These are phyloP conservation scores for Primulina eburnea DNA, from an alignment of 257 asterid species.

Conservation along the genomic window DNA sequence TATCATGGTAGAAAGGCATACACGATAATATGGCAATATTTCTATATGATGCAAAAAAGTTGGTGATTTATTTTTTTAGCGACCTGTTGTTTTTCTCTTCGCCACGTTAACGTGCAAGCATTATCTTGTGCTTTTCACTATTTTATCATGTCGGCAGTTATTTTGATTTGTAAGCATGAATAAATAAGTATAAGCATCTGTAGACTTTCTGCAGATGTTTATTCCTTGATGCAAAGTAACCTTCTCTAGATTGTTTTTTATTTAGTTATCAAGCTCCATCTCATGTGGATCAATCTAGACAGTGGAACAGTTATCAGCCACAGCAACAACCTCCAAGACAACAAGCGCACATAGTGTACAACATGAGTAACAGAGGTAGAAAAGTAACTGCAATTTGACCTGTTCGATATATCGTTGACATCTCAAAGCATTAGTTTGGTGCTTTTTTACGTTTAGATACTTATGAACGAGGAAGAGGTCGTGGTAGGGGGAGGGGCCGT, in stretches of 20 bases:
- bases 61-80: neutral
- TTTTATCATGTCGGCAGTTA: too few species aligned
- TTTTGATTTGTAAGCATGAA: neutral
- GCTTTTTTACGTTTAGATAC: constrained; percentile 42
- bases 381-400: neutral
- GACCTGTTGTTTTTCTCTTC: neutral
- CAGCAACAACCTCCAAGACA: constrained; percentile 71
- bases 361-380: constrained; percentile 61
- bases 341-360: constrained; percentile 37
- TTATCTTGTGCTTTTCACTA: neutral
- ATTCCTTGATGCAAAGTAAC: constrained; percentile 2
- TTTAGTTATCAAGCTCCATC: constrained; percentile 85
- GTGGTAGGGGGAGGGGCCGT: constrained; percentile 88
- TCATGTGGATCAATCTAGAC: constrained; percentile 48
- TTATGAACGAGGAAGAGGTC: constrained; percentile 80
- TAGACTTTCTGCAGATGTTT: neutral
- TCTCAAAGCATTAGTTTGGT: neutral
- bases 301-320: constrained; percentile 52
- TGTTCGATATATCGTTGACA: neutral
- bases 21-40: neutral
- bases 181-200: neutral
- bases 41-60: neutral
- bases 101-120: neutral
- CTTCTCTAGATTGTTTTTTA: constrained; percentile 2
- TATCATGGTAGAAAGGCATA: neutral